Conservation (phyloP, 192 early-diverging fungal genomes). For the Coemansia sp. region DNA sequence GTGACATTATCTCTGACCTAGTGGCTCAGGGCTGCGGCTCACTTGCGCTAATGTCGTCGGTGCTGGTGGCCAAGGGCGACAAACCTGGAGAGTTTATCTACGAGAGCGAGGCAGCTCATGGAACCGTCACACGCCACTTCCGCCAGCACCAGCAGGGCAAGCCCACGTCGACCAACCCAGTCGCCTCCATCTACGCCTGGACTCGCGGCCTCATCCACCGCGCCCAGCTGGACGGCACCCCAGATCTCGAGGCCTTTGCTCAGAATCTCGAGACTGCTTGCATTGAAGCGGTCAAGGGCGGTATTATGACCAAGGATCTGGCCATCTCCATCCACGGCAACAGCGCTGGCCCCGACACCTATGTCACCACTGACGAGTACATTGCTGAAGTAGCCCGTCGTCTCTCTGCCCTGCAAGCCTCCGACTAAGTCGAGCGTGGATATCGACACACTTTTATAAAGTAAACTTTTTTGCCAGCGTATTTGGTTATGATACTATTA, state of each 20-base stretch:
- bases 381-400: conserved; percentile 79
- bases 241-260: conserved; percentile 72
- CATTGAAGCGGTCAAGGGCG: conserved; percentile 80
- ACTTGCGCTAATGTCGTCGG: conserved; percentile 96
- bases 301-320: conserved; percentile 98
- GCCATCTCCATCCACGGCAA: conserved; percentile 92
- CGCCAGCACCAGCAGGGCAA: conserved; percentile 95
- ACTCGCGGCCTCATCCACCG: conserved; percentile 92
- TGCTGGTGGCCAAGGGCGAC: conserved; percentile 90
- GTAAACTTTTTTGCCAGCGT: background rate
- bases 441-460: background rate
- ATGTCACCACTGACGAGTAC: conserved; percentile 87
- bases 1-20: conserved; percentile 95
- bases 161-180: conserved; percentile 94
- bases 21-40: conserved; percentile 97
- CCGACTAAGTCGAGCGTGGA: background rate
- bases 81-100: conserved; percentile 69
- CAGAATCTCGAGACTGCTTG: conserved; percentile 83
- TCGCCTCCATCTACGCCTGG: conserved; percentile 97
- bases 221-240: conserved; percentile 88
- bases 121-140: conserved; percentile 94
- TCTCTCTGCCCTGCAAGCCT: conserved; percentile 45
- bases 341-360: conserved; percentile 73
- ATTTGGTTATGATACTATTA: background rate
- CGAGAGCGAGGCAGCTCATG: conserved; percentile 97